Conservation (phyloP, 2,329 filamentous ascomycete genomes). For the Raffaelea ambrosiae region DNA sequence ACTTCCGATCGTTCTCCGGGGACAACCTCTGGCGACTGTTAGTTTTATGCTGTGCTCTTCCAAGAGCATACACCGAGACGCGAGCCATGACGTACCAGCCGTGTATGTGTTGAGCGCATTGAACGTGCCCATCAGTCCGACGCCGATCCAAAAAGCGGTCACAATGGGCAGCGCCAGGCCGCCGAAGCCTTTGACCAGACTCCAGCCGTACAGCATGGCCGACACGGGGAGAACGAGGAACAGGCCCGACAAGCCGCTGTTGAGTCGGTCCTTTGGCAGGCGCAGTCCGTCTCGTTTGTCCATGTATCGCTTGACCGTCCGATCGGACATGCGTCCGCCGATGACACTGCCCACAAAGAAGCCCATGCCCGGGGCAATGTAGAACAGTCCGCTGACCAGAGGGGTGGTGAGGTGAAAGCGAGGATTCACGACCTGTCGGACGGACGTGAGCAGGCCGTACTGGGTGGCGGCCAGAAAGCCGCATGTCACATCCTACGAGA, state of each 20-base stretch:
- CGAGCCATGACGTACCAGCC: constrained; percentile 5
- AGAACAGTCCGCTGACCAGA: constrained; percentile 62
- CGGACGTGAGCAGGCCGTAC: constrained; percentile 50
- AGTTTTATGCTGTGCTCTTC: not conserved
- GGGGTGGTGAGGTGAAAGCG: constrained; percentile 61
- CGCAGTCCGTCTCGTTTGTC: constrained; percentile 47
- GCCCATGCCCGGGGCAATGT: constrained; percentile 63
- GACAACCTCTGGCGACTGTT: constrained; percentile 6
- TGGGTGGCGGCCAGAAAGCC: constrained; percentile 63
- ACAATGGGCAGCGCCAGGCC: constrained; percentile 56
- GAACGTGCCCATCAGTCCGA: constrained; percentile 69
- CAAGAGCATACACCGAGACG: too few relatives aligned
- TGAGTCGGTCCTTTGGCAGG: constrained; percentile 60
- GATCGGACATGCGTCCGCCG: constrained; percentile 64
- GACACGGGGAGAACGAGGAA: constrained; percentile 49
- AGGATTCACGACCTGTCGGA: constrained; percentile 66
- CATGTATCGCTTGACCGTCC: constrained; percentile 57
- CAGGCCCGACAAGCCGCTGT: constrained; percentile 48
- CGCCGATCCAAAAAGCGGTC: constrained; percentile 65
- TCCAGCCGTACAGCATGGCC: constrained; percentile 55
- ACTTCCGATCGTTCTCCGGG: constrained; percentile 8
- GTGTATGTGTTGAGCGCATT: constrained; percentile 61
- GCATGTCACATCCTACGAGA: constrained; percentile 25
- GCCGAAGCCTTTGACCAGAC: constrained; percentile 38
- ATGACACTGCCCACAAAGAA: constrained; percentile 62